phyloP scores from a whole-genome alignment of 306 rosid genomes.

The Quercus wislizeni region DNA sequence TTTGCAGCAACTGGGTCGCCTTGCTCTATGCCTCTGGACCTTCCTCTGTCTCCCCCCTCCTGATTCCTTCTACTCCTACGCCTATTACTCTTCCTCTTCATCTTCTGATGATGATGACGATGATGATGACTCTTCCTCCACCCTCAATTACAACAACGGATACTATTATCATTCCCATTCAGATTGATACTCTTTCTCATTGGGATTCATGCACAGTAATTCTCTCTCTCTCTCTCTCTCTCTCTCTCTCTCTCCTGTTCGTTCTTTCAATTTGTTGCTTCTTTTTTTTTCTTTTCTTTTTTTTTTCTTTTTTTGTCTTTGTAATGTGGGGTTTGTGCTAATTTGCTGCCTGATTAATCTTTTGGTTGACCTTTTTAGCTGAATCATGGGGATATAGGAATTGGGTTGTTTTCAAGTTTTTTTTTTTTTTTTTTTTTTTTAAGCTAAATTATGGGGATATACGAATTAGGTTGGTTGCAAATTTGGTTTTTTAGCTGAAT shows the following conservation, averaged over 20 bases:
- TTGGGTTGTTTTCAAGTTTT: constrained; percentile 1
- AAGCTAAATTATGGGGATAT: not conserved
- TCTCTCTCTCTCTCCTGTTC: not conserved
- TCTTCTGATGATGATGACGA: constrained; percentile 35
- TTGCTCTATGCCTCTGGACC: constrained; percentile 66
- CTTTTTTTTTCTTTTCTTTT: not conserved
- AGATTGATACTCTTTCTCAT: constrained; percentile 35
- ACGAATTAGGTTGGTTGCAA: constrained; percentile 10
- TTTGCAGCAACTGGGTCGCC: constrained; percentile 64
- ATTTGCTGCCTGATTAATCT: not conserved
- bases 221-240: not conserved
- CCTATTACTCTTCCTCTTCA: constrained; percentile 35
- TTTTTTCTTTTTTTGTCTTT: not conserved
- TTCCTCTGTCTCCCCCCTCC: constrained; percentile 68
- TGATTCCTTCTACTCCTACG: constrained; percentile 35
- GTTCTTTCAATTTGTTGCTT: not conserved
- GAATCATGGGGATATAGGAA: not conserved
- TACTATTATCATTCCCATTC: constrained; percentile 54
- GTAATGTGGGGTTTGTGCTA: not conserved
- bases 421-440: not conserved
- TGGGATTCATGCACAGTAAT: constrained; percentile 20
- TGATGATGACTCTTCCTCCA: constrained; percentile 39
- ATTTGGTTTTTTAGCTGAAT: not conserved
- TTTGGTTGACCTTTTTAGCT: not conserved
- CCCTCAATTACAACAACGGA: constrained; percentile 31